These are phyloP conservation scores for Ganoderma lucidum DNA, from an alignment of 1,284 basidiomycete species.

Conservation along the genomic window DNA sequence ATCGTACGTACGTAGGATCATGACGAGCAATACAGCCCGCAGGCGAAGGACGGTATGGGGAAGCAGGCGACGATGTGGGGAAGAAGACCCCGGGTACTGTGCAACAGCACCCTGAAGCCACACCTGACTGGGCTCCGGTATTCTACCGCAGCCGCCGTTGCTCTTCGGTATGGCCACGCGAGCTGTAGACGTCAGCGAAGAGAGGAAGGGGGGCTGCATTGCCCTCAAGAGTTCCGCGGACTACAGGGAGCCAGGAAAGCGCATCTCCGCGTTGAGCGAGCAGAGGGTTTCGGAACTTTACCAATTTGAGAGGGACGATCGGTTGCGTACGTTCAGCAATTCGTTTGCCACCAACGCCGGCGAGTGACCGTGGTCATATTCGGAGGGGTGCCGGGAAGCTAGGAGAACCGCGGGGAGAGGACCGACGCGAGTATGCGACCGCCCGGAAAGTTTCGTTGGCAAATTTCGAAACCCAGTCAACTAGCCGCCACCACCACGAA, in stretches of 20 bases:
- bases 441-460: background rate
- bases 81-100: constrained; percentile 12
- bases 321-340: background rate
- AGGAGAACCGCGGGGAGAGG: background rate
- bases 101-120: constrained; percentile 2
- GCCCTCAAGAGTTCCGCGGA: background rate
- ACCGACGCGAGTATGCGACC: background rate
- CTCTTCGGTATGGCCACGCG: background rate
- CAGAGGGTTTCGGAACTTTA: background rate
- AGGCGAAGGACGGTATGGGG: background rate
- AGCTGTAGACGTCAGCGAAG: background rate
- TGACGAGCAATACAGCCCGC: background rate
- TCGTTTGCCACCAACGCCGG: background rate
- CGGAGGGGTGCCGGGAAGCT: background rate
- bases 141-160: background rate
- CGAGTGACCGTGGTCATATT: background rate
- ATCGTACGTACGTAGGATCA: background rate
- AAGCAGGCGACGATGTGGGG: constrained; percentile 12
- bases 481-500: background rate
- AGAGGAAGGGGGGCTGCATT: background rate
- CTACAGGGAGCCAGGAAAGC: background rate
- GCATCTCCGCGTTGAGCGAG: background rate
- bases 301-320: background rate
- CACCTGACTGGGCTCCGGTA: background rate
- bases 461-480: background rate